These are phyloP conservation scores for Xylariaceae sp. DNA, from an alignment of 2,329 filamentous ascomycete genomes.

Conservation along the genomic window DNA sequence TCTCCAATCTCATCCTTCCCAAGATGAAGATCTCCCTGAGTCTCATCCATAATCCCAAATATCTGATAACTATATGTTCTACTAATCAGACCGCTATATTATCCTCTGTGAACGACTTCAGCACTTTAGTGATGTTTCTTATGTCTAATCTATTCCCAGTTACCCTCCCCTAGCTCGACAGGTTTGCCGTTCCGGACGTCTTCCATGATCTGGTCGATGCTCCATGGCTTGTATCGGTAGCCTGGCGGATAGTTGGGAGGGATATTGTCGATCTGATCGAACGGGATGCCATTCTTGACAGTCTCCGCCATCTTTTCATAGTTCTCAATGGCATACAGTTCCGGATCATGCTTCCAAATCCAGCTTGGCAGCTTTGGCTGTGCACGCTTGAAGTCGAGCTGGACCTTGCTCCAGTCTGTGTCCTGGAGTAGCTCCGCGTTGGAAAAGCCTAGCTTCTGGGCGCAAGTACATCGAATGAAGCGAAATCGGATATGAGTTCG, in stretches of 20 bases:
- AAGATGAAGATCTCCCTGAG: neutral
- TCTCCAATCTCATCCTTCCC: neutral
- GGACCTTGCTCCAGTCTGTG: conserved; percentile 34
- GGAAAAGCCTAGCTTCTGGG: conserved; percentile 36
- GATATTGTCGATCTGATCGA: conserved; percentile 29
- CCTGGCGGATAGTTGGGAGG: conserved; percentile 35
- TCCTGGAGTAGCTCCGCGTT: conserved; percentile 36
- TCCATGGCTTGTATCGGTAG: conserved; percentile 37
- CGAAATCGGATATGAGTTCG: conserved; percentile 35
- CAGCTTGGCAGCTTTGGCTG: conserved; percentile 35
- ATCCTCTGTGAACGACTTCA: neutral
- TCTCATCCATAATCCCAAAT: neutral
- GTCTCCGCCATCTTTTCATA: conserved; percentile 33
- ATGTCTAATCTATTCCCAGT: conserved; percentile 25
- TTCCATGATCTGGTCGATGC: conserved; percentile 38
- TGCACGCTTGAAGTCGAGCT: conserved; percentile 31
- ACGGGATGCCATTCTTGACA: conserved; percentile 29
- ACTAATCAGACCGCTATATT: neutral
- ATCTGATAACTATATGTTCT: neutral
- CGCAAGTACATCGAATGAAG: conserved; percentile 34
- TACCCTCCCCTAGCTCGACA: conserved; percentile 32
- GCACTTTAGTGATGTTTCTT: neutral
- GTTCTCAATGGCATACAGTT: conserved; percentile 34
- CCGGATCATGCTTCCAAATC: conserved; percentile 37
- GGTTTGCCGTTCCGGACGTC: conserved; percentile 32